Percentiles rank a stretch among this genome's conserved stretches.
Conservation (phyloP, 306 rosid species). For the Leucaena leucocephala region DNA sequence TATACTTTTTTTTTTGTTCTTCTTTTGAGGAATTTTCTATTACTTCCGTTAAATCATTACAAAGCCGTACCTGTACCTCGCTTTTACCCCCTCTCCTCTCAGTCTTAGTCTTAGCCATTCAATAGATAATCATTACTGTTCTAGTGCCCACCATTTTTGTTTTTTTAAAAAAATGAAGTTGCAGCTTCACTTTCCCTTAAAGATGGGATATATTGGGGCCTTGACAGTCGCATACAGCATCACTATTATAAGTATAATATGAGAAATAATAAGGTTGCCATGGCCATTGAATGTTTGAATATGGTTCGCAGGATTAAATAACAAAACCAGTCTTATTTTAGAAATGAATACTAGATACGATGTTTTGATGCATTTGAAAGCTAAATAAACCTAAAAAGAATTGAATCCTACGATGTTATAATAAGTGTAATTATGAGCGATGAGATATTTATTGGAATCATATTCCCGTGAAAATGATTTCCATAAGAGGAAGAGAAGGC, state of each 20-base stretch:
- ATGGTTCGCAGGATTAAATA: not conserved
- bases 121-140: constrained; percentile 32
- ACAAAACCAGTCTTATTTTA: not conserved
- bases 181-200: not conserved
- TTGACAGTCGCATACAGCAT: not conserved
- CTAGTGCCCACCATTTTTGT: not conserved
- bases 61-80: constrained; percentile 12
- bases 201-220: constrained; percentile 6
- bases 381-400: not conserved
- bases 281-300: not conserved
- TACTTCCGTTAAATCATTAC: not conserved
- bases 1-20: not conserved
- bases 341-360: not conserved
- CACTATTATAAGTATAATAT: constrained; percentile 6
- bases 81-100: not conserved
- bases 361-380: not conserved
- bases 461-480: not conserved
- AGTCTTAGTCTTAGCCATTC: not conserved
- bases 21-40: constrained; percentile 1
- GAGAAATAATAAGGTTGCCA: constrained; percentile 10
- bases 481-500: not conserved
- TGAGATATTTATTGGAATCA: not conserved
- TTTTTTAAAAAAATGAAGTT: not conserved
- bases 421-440: not conserved
- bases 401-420: not conserved